Evolutionary conservation across 83 land plant species (phyloP).

Genomic region (Thuja plicata): DNA sequence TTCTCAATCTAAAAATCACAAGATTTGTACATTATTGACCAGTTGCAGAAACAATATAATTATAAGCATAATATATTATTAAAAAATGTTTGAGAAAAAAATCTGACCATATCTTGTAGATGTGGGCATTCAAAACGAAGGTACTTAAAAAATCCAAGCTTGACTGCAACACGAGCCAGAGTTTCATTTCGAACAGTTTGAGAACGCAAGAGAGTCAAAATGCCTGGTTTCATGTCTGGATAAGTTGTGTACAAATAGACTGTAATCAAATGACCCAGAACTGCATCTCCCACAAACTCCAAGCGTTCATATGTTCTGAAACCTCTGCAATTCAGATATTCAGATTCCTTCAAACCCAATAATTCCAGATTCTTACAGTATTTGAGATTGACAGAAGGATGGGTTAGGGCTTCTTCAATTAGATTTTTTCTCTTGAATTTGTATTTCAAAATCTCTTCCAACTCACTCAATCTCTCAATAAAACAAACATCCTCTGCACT

Average conservation of each 20-base stretch:
- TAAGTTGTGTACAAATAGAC: constrained; percentile 26
- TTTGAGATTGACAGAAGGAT: background rate
- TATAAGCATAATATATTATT: too few relatives aligned
- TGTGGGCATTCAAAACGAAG: constrained; percentile 26
- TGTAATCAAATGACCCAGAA: constrained; percentile 24
- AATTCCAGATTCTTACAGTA: background rate
- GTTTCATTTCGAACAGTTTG: constrained; percentile 51
- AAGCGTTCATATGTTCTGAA: constrained; percentile 33
- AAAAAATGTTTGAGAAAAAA: background rate
- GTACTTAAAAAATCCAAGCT: constrained; percentile 25
- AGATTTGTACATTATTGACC: background rate
- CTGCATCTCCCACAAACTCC: constrained; percentile 65
- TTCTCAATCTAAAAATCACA: constrained; percentile 18
- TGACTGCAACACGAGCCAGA: constrained; percentile 56
- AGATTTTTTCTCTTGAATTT: constrained; percentile 8
- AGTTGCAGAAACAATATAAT: too few relatives aligned
- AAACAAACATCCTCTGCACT: too few relatives aligned
- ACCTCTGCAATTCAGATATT: background rate
- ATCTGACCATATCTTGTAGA: background rate
- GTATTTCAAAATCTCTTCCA: constrained; percentile 16
- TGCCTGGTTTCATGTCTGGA: constrained; percentile 35
- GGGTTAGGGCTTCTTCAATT: constrained; percentile 20
- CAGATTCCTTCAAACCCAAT: background rate
- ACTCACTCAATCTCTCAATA: background rate
- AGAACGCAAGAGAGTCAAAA: constrained; percentile 42